Evolutionary conservation across 768 basidiomycete species (phyloP), one percentile per base, ranked within the genome.

Genomic region (Hypholoma sublateritium): DNA sequence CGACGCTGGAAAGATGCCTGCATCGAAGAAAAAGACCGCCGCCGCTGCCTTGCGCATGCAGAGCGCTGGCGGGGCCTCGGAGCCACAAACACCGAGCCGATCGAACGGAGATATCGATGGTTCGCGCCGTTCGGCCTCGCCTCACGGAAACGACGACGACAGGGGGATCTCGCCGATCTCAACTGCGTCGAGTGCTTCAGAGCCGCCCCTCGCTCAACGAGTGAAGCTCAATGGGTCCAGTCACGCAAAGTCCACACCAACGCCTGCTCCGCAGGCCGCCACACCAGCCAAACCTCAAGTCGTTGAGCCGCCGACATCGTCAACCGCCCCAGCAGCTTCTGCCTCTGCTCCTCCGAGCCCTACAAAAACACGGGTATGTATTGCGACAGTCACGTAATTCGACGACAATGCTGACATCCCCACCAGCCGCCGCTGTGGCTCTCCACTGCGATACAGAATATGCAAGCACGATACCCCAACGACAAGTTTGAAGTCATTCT

Each of bases 401-500:
- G 22, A 47, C 16, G 0, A 2, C 3, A 24, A 3, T 24, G 25
- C 25, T 47, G 46, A 47, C 24, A n/a, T 47, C 24, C 16, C 16
- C 22, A 19, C 42, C 58, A 85, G 75, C 81, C 80, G 17, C 93
- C 93, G 0, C 66, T 74, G 17, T 95, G 94, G 92, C 75, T 94
- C 39, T 73, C 77, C n/a, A 63, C 64, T 19, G 86, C 90, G n/a
- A 81, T 89, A 66, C 79, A 81, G 48, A 76, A 74, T 1, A 83
- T 95, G 79, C 85, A 88, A 64, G 70, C 74, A 8, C 83, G 79
- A 71, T 95, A 92, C 67, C 86, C 88, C 1, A 81, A 91, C 59
- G 95, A 98, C 70, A 83, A 70, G 57, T 95, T 98, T 62, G 89
- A 92, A 62, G 83, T 90, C 16, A 84, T 91, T 32, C 73, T 85